A percentile compares a stretch with the other conserved stretches of the same genome.
These are phyloP conservation scores for Solanum neorickii DNA, from an alignment of 257 asterid genomes.

Conservation along the genomic window DNA sequence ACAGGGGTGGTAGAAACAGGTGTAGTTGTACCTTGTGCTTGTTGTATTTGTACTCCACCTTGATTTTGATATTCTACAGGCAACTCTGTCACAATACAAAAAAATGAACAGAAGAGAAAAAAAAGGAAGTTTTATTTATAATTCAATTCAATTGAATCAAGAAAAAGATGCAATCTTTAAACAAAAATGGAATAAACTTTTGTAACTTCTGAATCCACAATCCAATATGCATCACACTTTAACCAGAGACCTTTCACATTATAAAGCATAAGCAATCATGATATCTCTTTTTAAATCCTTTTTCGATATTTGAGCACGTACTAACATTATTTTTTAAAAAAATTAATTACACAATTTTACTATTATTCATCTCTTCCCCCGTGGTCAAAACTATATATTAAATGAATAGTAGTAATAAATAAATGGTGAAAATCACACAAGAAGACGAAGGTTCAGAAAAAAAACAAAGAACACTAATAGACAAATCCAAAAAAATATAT, in stretches of 20 bases:
- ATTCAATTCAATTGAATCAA: slow-evolving; percentile 4
- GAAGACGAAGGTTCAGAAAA: neutral
- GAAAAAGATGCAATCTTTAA: slow-evolving; percentile 2
- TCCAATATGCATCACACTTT: slow-evolving; percentile 19
- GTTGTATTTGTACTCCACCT: slow-evolving; percentile 15
- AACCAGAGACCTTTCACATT: slow-evolving; percentile 17
- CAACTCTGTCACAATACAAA: slow-evolving; percentile 32
- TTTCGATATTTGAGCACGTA: slow-evolving; percentile 20
- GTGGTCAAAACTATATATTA: neutral
- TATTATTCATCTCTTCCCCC: neutral
- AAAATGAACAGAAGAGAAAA: neutral
- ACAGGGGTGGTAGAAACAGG: slow-evolving; percentile 4
- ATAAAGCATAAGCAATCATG: slow-evolving; percentile 48
- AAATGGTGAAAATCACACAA: neutral
- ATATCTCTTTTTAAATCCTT: slow-evolving; percentile 16
- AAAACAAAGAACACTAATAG: slow-evolving; percentile 9
- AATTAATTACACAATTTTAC: neutral
- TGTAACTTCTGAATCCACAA: slow-evolving; percentile 19
- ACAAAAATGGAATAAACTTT: slow-evolving; percentile 13
- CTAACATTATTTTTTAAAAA: neutral
- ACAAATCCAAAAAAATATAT: slow-evolving; percentile 1
- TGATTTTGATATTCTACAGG: slow-evolving; percentile 41
- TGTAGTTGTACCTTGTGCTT: slow-evolving; percentile 11
- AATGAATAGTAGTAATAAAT: neutral
- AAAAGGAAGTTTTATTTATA: neutral